Evolutionary conservation across 306 rosid genomes (phyloP).

Genomic region (Begonia loranthoides): DNA sequence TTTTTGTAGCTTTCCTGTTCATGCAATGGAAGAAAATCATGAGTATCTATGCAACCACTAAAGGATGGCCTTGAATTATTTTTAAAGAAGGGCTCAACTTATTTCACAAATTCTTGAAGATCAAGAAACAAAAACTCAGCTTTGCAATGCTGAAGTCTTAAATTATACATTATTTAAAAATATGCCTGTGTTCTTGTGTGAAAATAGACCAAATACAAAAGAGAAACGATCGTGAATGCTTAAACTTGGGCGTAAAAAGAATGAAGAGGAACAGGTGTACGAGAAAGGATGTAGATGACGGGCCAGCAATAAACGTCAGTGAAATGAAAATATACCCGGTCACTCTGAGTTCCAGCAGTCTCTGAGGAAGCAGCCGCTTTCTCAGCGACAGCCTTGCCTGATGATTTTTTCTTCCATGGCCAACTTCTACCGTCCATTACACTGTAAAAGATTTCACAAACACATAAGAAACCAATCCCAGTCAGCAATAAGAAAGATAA

Average conservation of each 20-base stretch:
- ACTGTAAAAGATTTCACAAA: constrained; percentile 13
- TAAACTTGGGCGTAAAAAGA: no score
- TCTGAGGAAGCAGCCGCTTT: constrained; percentile 43
- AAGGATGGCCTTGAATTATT: no score
- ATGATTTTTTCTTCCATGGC: constrained; percentile 99
- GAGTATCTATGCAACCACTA: no score
- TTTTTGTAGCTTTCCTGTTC: constrained; percentile 63
- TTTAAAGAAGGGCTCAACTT: no score
- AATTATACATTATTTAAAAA: not conserved
- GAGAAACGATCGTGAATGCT: no score
- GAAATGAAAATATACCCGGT: constrained; percentile 32
- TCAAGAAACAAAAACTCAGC: no score
- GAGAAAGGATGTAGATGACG: no score
- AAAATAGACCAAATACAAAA: not conserved
- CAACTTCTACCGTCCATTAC: constrained; percentile 84
- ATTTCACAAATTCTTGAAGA: no score
- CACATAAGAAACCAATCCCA: not conserved
- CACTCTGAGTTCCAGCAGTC: constrained; percentile 29
- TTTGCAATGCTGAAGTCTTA: no score
- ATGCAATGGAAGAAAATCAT: constrained; percentile 5
- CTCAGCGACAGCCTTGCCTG: constrained; percentile 64
- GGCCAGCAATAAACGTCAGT: not conserved
- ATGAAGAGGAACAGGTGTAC: no score
- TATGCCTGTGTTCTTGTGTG: not conserved
- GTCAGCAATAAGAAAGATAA: no score